Base-by-base conservation (phyloP, 257 asterid genomes). In the Fraxinus cuspidata region DNA sequence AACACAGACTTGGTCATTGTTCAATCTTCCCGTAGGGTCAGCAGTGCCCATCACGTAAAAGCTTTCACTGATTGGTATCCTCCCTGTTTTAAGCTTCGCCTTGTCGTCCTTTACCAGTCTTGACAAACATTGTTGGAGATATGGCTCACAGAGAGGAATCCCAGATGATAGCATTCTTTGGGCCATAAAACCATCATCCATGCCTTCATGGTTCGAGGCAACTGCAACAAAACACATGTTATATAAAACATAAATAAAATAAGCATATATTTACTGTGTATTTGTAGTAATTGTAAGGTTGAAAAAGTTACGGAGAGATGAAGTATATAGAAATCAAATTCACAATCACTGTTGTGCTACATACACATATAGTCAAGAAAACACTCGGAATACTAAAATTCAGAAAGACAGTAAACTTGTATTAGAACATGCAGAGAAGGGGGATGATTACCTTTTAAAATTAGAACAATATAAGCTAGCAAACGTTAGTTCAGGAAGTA, bases 21-120 rank as follows among this genome's bases (percentile, higher is more conserved):
- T 78, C 77, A 94, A 81, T 44, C 83, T 53, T 51, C 91, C 90
- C 0, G 98, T 91, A 12, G 98, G 98, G 80, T 94, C 98, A 77
- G 90, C 89, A 5, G 98, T 94, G 42, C 97, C 97, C 89, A 94
- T 94, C 80, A 92, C 79, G 83, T 94, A 94, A 84, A 84, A 90
- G 88, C 92, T 90, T 77, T 94, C 96, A 19, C 77, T 77, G 73
- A 94, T 82, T 31, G 97, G 94, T 72, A 94, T 81, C 81, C 58
- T 87, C 77, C 97, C 97, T 76, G 76, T 80, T 79, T 82, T 85
- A 4, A 94, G 89, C 35, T 85, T 79, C 2, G 18, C 58, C 71
- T 78, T 89, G 72, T 88, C 95, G 1, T 29, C 66, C 19, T 37
- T 83, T 18, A 81, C 91, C 78, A 92, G 71, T 19, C n/a, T n/a